Evolutionary conservation across 192 early-diverging fungal genomes (phyloP).

Genomic region (Rhizophlyctis rosea): DNA sequence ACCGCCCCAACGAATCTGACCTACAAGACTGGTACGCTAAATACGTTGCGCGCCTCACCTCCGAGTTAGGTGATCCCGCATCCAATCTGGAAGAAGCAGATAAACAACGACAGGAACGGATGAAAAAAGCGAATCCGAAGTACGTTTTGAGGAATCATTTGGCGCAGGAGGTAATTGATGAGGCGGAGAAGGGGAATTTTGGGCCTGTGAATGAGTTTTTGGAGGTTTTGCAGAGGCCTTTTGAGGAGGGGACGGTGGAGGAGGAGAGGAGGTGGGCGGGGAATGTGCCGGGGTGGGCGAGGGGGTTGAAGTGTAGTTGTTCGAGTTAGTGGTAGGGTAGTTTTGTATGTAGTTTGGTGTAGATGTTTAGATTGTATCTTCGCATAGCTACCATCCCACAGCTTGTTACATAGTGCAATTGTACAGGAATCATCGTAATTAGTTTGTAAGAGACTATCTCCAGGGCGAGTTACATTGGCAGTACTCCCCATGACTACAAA

Average conservation of each 20-base stretch:
- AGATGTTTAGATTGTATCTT: too few relatives aligned
- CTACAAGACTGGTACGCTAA: slow-evolving; percentile 50
- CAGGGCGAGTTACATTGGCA: too few relatives aligned
- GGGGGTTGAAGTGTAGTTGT: slow-evolving; percentile 68
- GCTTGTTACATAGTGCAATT: too few relatives aligned
- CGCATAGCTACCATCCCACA: too few relatives aligned
- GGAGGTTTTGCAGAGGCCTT: slow-evolving; percentile 32
- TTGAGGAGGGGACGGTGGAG: slow-evolving; percentile 29
- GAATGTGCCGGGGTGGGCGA: slow-evolving; percentile 56
- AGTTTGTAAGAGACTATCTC: too few relatives aligned
- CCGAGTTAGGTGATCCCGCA: slow-evolving; percentile 24
- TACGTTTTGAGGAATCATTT: slow-evolving; percentile 65
- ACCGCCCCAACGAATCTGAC: slow-evolving; percentile 60
- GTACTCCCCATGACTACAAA: too few relatives aligned
- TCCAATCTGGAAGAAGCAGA: slow-evolving; percentile 22
- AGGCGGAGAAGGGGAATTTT: slow-evolving; percentile 29
- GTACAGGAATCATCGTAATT: too few relatives aligned
- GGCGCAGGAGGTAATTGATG: slow-evolving; percentile 52
- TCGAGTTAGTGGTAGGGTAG: too few relatives aligned
- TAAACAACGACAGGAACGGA: slow-evolving; percentile 39
- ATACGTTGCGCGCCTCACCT: slow-evolving; percentile 58
- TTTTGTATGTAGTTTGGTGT: too few relatives aligned
- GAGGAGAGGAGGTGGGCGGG: slow-evolving; percentile 34
- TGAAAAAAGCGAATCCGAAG: slow-evolving; percentile 71
- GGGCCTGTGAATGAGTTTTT: slow-evolving; percentile 22